Percentiles rank a stretch among this genome's conserved stretches.
These are phyloP conservation scores for Arthroderma sp. DNA, from an alignment of 2,329 filamentous ascomycete species.

Conservation along the genomic window DNA sequence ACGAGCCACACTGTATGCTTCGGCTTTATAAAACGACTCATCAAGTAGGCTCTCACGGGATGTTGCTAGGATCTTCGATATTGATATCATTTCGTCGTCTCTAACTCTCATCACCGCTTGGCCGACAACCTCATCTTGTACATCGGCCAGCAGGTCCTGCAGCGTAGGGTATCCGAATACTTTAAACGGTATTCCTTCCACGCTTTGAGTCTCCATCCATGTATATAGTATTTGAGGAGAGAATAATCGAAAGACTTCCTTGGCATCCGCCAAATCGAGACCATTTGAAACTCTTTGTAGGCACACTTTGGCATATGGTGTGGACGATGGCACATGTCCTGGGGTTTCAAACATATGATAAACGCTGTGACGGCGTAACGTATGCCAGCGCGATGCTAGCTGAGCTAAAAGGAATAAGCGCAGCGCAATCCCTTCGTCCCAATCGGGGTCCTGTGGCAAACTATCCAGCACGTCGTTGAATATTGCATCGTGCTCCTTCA, in stretches of 20 bases:
- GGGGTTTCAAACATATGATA: conserved; percentile 93
- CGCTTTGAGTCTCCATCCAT: conserved; percentile 58
- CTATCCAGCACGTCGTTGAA: conserved; percentile 71
- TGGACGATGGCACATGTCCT: conserved; percentile 52
- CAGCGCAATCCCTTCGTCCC: conserved; percentile 71
- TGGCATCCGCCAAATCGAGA: conserved; percentile 52
- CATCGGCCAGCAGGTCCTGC: conserved; percentile 52
- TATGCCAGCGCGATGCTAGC: conserved; percentile 72
- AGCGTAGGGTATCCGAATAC: conserved; percentile 69
- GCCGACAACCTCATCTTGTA: conserved; percentile 64
- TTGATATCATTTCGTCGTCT: conserved; percentile 45
- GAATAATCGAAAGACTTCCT: conserved; percentile 68
- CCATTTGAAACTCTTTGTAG: conserved; percentile 51
- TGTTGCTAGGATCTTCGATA: conserved; percentile 46
- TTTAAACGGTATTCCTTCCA: conserved; percentile 65
- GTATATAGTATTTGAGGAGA: conserved; percentile 81
- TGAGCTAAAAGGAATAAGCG: conserved; percentile 63
- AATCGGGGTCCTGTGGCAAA: conserved; percentile 59
- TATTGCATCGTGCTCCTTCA: conserved; percentile 69
- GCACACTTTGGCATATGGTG: conserved; percentile 59
- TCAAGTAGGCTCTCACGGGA: conserved; percentile 47
- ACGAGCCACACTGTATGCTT: conserved; percentile 73
- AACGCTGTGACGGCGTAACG: conserved; percentile 69
- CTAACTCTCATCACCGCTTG: conserved; percentile 72
- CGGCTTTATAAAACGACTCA: conserved; percentile 59